Base-by-base conservation (phyloP, 2,329 filamentous ascomycete genomes). In the Polytolypa hystricis region DNA sequence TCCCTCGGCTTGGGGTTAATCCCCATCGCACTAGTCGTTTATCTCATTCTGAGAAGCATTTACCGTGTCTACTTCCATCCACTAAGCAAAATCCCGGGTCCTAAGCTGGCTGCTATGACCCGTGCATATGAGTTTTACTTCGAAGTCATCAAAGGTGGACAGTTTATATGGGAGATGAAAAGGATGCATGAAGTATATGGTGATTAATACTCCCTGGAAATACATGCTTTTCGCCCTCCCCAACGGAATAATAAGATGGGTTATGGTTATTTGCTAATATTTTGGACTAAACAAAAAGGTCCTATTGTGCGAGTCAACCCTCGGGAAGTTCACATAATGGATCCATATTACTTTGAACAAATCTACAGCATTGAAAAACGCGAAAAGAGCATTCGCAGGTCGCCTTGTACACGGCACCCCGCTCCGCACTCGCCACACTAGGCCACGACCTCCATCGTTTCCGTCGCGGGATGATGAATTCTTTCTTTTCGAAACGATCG, bases 401-500 rank as follows among this genome's bases (percentile, higher is more conserved):
- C 27, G 6, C 38, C 35, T 16, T 32, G 36, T 16, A 34, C 39
- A 10, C 29, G 40, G 40, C 35, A 9, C 35, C 42, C 5, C 19
- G 11, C 5, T 45, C 44, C 10, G 33, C 39, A 4, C 42, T 58
- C 12, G 40, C 46, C 9, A 63, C 58, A 0, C 46, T 54, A 15
- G 46, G 52, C 18, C 56, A 61, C 38, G 52, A 61, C 28, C 42
- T 54, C 10, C 62, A 66, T 39, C 56, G 60, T 4, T 47, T 53
- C 18, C 54, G 62, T 6, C 55, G 62, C 26, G 49, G 41, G 4
- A 52, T 57, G 1, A 39, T 66, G 31, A 62, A 57, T 31, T 56
- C 56, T 1, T 66, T 62, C 50, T 67, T 64, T 44, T 60, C 60
- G 4, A 53, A 50, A 23, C 49, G 50, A 8, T 54, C 54, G n/a